These are phyloP conservation scores for Xylaria castorea DNA, from an alignment of 495 filamentous ascomycete genomes.

Conservation along the genomic window DNA sequence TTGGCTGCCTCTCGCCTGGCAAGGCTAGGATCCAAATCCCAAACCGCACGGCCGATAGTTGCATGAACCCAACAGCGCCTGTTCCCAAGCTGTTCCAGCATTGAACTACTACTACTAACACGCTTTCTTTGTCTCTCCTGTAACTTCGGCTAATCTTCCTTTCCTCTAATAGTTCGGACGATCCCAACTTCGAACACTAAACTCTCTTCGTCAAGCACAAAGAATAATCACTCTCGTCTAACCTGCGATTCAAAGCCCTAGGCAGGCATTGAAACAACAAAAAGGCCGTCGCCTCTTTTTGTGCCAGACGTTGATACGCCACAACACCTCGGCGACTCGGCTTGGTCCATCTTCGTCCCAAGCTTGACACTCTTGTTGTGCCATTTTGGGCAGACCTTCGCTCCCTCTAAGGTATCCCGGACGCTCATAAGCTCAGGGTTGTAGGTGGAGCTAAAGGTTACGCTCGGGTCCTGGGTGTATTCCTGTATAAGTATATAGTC, in stretches of 20 bases:
- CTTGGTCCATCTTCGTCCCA: not conserved
- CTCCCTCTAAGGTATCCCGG: not conserved
- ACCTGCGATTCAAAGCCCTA: conserved; percentile 7
- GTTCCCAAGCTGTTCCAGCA: not conserved
- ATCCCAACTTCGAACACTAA: conserved; percentile 19
- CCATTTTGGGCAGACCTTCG: conserved; percentile 7
- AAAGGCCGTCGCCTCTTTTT: conserved; percentile 8
- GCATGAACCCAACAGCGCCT: conserved; percentile 19
- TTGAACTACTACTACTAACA: not conserved
- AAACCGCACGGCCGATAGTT: not conserved
- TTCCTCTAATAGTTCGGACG: conserved; percentile 23
- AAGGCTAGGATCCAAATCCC: not conserved
- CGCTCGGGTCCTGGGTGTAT: conserved; percentile 10
- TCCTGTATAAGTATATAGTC: not conserved
- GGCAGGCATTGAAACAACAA: conserved; percentile 10
- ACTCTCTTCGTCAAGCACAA: conserved; percentile 22
- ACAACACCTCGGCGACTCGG: not conserved
- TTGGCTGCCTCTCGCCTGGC: conserved; percentile 18
- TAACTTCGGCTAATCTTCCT: conserved; percentile 25
- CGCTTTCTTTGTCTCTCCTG: conserved; percentile 23
- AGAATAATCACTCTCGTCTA: not conserved
- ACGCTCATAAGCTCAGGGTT: conserved; percentile 1
- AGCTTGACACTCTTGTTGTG: not conserved
- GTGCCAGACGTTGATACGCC: not conserved
- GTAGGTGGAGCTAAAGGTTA: conserved; percentile 18